These are phyloP conservation scores for Medicago lupulina DNA, from an alignment of 306 rosid genomes.

Conservation along the genomic window DNA sequence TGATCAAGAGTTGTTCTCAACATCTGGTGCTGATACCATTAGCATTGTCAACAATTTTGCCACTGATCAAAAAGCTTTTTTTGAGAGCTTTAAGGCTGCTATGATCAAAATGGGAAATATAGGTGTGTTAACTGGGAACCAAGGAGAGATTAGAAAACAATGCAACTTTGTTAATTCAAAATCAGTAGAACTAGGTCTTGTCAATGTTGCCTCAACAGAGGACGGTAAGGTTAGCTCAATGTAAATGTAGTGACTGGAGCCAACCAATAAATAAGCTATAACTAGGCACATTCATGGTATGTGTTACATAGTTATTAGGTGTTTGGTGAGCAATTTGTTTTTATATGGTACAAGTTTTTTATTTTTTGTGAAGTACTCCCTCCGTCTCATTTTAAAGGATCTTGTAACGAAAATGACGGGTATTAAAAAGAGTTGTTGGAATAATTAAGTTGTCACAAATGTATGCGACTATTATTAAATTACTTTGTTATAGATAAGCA, in stretches of 20 bases:
- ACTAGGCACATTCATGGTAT: conserved; percentile 1
- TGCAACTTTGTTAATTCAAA: conserved; percentile 48
- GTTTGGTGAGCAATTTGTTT: too few species aligned
- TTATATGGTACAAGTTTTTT: too few species aligned
- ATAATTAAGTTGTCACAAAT: too few species aligned
- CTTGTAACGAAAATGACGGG: too few species aligned
- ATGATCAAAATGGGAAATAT: conserved; percentile 50
- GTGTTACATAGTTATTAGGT: not conserved
- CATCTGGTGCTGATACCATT: conserved; percentile 46
- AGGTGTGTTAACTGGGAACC: conserved; percentile 26
- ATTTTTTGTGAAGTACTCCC: too few species aligned
- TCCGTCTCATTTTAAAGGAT: too few species aligned
- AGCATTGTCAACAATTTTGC: conserved; percentile 43
- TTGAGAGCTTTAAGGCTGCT: conserved; percentile 29
- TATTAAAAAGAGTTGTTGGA: too few species aligned
- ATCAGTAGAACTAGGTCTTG: conserved; percentile 29
- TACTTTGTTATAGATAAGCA: too few species aligned
- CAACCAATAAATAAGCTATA: conserved; percentile 33
- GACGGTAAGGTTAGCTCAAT: conserved; percentile 29
- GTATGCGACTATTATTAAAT: too few species aligned
- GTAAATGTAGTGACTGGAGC: conserved; percentile 14
- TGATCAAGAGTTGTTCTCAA: conserved; percentile 51
- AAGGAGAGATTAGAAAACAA: conserved; percentile 46
- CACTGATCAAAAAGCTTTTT: conserved; percentile 32
- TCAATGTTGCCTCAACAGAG: not conserved